These are phyloP conservation scores for Phytomonas sp. DNA, from an alignment of 208 protist species.

Conservation along the genomic window DNA sequence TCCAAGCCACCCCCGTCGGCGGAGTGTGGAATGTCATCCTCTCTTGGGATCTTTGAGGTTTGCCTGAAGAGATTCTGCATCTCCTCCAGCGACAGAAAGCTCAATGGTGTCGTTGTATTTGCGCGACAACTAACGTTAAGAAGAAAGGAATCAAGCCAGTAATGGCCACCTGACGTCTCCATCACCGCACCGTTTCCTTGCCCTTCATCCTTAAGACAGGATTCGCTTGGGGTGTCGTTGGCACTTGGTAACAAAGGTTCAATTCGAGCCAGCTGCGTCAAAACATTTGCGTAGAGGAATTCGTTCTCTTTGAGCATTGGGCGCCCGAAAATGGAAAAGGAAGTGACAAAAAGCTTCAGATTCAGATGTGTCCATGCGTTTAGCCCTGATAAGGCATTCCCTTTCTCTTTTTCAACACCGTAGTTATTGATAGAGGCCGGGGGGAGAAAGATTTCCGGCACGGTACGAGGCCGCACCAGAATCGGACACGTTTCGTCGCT, in stretches of 20 bases:
- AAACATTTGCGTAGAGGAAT: neutral
- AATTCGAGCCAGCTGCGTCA: neutral
- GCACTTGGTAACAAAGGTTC: neutral
- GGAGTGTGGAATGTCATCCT: neutral
- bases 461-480: neutral
- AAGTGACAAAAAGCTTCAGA: neutral
- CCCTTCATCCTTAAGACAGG: neutral
- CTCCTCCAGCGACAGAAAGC: constrained; percentile 19
- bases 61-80: constrained; percentile 13
- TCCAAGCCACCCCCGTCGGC: neutral
- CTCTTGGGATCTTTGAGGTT: neutral
- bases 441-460: neutral
- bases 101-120: neutral
- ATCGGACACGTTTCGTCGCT: neutral
- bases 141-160: constrained; percentile 18
- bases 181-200: neutral
- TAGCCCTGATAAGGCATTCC: neutral
- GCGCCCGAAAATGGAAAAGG: neutral
- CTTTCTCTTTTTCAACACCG: neutral
- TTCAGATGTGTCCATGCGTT: neutral
- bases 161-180: neutral
- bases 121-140: constrained; percentile 10
- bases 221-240: neutral
- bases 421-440: neutral
- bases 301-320: neutral